Evolutionary conservation across 2,329 filamentous ascomycete genomes (phyloP).

Genomic region (Exophiala phaeomuriformis): DNA sequence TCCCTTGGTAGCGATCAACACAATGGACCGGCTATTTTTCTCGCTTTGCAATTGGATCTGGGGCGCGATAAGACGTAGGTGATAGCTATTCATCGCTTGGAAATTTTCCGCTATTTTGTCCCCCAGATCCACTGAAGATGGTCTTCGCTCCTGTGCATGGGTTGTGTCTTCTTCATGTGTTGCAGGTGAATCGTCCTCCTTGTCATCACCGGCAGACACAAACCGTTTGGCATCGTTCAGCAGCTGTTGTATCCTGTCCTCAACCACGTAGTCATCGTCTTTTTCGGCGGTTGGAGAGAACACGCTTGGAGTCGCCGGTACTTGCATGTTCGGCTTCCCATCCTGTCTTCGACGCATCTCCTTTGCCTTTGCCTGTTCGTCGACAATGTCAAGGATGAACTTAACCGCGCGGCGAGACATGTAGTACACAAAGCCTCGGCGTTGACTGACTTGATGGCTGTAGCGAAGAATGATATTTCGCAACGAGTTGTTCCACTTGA

Average conservation of each 20-base stretch:
- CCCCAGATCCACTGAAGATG: conserved; percentile 46
- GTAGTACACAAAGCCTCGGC: conserved; percentile 95
- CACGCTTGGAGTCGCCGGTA: conserved; percentile 15
- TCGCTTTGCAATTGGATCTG: conserved; percentile 98
- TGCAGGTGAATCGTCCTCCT: conserved; percentile 30
- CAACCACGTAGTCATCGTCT: conserved; percentile 60
- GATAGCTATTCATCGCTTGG: conserved; percentile 84
- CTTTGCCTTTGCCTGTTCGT: conserved; percentile 78
- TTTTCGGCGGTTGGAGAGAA: conserved; percentile 40
- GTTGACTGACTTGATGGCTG: conserved; percentile 92
- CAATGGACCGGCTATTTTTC: conserved; percentile 94
- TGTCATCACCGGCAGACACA: conserved; percentile 60
- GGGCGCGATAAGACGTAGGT: conserved; percentile 87
- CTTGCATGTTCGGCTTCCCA: conserved; percentile 5
- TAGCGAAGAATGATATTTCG: conserved; percentile 96
- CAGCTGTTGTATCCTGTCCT: conserved; percentile 79
- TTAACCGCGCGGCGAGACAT: conserved; percentile 92
- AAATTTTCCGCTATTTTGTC: conserved; percentile 82
- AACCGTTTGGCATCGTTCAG: conserved; percentile 77
- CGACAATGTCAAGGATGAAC: conserved; percentile 94
- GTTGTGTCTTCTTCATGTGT: conserved; percentile 28
- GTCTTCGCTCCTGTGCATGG: conserved; percentile 28
- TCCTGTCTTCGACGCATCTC: conserved; percentile 29
- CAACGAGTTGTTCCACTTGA: conserved; percentile 97
- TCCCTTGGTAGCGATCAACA: conserved; percentile 90